Evolutionary conservation across 306 rosid species (phyloP).

Genomic region (Quercus aquifolioides): DNA sequence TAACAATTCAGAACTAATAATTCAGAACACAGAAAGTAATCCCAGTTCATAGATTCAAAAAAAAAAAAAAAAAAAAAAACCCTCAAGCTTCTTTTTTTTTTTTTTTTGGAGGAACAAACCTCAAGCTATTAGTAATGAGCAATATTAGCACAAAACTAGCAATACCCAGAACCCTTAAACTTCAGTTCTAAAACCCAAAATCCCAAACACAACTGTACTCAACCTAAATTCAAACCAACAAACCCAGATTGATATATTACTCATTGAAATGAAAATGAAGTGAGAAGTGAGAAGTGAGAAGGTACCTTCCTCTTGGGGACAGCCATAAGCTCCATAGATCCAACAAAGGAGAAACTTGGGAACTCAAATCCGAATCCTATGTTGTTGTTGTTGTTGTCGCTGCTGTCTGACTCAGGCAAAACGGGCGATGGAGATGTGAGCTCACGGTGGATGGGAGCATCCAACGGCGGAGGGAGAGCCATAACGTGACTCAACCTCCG

Average conservation of each 20-base stretch:
- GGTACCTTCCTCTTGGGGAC: conserved; percentile 54
- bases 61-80: not conserved
- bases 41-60: not conserved
- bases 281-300: not conserved
- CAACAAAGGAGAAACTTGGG: conserved; percentile 25
- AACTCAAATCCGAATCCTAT: conserved; percentile 19
- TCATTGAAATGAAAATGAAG: not conserved
- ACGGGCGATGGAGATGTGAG: conserved; percentile 19
- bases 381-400: not conserved
- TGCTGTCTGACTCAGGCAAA: conserved; percentile 28
- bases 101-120: too few relatives aligned
- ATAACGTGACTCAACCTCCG: conserved; percentile 19
- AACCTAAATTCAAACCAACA: not conserved
- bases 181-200: not conserved
- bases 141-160: not conserved
- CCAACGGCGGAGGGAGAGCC: conserved; percentile 26
- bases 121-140: too few relatives aligned
- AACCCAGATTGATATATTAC: not conserved
- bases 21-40: not conserved
- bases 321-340: conserved; percentile 63
- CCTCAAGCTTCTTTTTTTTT: too few relatives aligned
- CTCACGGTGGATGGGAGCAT: conserved; percentile 3
- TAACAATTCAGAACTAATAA: not conserved
- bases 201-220: not conserved
- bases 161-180: not conserved